Conservation (phyloP, 2,329 filamentous ascomycete genomes). For the Ophiostoma himal-ulmi region DNA sequence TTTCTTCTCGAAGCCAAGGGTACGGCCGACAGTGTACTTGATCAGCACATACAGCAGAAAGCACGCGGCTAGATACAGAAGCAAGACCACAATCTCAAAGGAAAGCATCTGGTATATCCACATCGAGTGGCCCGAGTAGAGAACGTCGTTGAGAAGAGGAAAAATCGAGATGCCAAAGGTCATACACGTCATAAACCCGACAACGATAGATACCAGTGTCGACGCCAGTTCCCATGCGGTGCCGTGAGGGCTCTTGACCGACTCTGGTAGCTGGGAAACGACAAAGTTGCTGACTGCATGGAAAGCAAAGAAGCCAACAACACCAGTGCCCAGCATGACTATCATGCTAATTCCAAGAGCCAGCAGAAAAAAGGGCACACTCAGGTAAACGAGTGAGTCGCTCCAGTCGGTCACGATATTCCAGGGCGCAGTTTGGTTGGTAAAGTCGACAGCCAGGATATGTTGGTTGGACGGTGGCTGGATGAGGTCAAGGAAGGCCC, state of each 20-base stretch:
- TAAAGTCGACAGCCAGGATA: conserved; percentile 18
- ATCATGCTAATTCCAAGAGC: neutral
- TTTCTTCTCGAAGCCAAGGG: neutral
- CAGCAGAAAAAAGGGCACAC: neutral
- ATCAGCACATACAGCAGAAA: conserved; percentile 6
- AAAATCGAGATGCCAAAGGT: neutral
- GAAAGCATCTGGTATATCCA: conserved; percentile 13
- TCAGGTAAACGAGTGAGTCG: neutral
- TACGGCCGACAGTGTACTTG: neutral
- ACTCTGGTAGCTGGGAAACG: neutral
- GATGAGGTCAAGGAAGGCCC: conserved; percentile 23
- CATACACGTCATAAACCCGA: neutral
- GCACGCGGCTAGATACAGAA: neutral
- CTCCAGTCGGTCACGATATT: neutral
- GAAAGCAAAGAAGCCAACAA: neutral
- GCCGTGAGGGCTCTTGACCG: neutral
- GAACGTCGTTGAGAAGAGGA: neutral
- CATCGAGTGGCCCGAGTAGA: neutral
- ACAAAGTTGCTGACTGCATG: neutral
- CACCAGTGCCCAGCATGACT: neutral
- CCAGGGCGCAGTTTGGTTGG: conserved; percentile 3
- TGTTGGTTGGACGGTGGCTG: conserved; percentile 16
- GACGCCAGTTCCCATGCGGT: neutral
- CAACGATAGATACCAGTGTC: neutral
- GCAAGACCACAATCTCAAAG: conserved; percentile 11